These are phyloP conservation scores for Fusarium hostae DNA, from an alignment of 2,329 filamentous ascomycete species.

Conservation along the genomic window DNA sequence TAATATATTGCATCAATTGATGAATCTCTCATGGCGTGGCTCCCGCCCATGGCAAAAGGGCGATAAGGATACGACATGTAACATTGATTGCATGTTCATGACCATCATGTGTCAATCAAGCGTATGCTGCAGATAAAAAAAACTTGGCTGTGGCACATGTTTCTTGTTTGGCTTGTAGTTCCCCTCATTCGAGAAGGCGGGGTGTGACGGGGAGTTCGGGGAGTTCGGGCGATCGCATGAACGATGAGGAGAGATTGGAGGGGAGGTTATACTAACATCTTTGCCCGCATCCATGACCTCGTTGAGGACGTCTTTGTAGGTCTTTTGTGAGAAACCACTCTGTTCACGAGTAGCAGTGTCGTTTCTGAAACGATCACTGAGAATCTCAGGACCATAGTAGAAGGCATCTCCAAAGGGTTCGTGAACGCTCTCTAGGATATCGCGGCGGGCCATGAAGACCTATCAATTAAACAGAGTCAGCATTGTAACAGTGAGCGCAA, in stretches of 20 bases:
- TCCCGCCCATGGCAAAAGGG: neutral
- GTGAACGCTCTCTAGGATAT: constrained; percentile 85
- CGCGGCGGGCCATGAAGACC: constrained; percentile 96
- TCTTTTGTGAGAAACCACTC: constrained; percentile 76
- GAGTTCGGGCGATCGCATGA: constrained; percentile 29
- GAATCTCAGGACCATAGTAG: constrained; percentile 92
- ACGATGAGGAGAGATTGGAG: constrained; percentile 17
- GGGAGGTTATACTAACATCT: constrained; percentile 67
- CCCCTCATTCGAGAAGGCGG: constrained; percentile 25
- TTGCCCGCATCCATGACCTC: constrained; percentile 76
- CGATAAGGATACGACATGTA: constrained; percentile 7
- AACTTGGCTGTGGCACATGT: constrained; percentile 8
- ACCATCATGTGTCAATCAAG: neutral
- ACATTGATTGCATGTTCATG: constrained; percentile 2
- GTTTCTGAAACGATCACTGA: constrained; percentile 80
- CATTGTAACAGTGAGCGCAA: neutral
- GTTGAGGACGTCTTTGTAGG: constrained; percentile 82
- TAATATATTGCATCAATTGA: constrained; percentile 28
- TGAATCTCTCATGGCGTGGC: neutral
- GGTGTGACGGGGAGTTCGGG: constrained; percentile 33
- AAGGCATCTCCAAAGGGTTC: constrained; percentile 98
- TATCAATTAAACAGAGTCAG: constrained; percentile 50
- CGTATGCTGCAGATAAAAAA: neutral
- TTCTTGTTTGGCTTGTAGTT: constrained; percentile 10
- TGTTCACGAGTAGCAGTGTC: constrained; percentile 66